Evolutionary conservation across 225 moss, liverwort and hornwort genomes (phyloP).

Genomic region (Pleurozium schreberi): DNA sequence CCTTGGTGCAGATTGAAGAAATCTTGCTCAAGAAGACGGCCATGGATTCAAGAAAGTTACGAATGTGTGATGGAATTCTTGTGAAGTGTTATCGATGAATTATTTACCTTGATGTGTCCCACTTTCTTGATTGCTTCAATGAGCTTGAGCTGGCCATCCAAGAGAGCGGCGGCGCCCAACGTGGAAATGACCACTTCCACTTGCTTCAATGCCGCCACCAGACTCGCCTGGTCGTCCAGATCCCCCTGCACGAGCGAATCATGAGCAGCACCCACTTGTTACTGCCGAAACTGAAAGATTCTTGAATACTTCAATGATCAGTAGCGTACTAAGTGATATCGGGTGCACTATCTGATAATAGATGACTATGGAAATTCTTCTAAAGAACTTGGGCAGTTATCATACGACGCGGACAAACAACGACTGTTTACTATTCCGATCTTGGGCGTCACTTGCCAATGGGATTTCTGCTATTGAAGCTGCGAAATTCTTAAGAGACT

Average conservation of each 20-base stretch:
- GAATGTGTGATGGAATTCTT: background rate
- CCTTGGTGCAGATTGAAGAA: background rate
- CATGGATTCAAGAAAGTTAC: background rate
- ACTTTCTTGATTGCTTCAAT: conserved; percentile 13
- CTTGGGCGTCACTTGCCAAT: background rate
- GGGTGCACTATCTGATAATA: too few species aligned
- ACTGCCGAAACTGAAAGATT: background rate
- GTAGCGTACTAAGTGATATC: too few species aligned
- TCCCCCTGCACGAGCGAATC: background rate
- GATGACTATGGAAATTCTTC: background rate
- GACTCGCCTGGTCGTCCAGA: background rate
- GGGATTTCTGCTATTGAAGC: too few species aligned
- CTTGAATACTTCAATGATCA: background rate
- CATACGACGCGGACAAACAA: too few species aligned
- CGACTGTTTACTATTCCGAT: background rate
- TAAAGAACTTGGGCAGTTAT: background rate
- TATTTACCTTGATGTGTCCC: conserved; percentile 9
- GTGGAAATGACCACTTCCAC: conserved; percentile 13
- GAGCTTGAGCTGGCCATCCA: conserved; percentile 17
- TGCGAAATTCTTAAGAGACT: background rate
- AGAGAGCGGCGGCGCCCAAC: background rate
- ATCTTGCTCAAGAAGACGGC: background rate
- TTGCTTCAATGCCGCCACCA: conserved; percentile 8
- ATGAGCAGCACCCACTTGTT: background rate
- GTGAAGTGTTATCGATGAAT: background rate